phyloP scores from a whole-genome alignment of 495 filamentous ascomycete genomes.

The Acidomyces sp. region DNA sequence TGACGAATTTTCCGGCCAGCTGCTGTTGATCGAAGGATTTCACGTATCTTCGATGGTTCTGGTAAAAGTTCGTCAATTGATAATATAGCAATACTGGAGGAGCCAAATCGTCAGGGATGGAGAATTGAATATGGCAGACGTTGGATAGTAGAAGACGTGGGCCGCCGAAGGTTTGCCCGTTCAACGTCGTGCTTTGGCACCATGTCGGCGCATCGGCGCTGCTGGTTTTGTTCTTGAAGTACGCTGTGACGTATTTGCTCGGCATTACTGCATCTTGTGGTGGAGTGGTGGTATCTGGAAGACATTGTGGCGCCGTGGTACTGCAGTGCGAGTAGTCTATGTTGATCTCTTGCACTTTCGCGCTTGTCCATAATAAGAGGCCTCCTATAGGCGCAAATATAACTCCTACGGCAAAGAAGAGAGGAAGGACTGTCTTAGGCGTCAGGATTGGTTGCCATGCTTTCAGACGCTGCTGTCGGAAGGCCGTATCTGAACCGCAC shows the following conservation, averaged over 20 bases:
- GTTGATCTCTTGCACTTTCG: constrained; percentile 70
- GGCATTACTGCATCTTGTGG: constrained; percentile 34
- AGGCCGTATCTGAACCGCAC: constrained; percentile 59
- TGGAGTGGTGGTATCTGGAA: constrained; percentile 15
- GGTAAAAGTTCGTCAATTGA: constrained; percentile 93
- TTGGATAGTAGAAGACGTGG: constrained; percentile 11
- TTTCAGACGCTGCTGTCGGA: constrained; percentile 81
- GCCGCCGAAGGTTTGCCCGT: constrained; percentile 12
- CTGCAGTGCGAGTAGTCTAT: constrained; percentile 81
- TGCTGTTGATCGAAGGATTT: constrained; percentile 74
- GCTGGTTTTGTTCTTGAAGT: constrained; percentile 46
- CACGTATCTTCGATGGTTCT: constrained; percentile 95
- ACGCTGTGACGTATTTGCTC: constrained; percentile 40
- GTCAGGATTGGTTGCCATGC: constrained; percentile 95
- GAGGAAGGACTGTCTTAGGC: constrained; percentile 78
- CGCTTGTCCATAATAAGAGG: constrained; percentile 68
- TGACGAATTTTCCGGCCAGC: constrained; percentile 57
- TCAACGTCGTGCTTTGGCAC: constrained; percentile 24
- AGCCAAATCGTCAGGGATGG: constrained; percentile 60
- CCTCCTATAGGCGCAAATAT: constrained; percentile 84
- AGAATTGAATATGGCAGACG: constrained; percentile 58
- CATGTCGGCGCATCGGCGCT: constrained; percentile 28
- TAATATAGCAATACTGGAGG: constrained; percentile 87
- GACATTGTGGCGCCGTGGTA: constrained; percentile 32
- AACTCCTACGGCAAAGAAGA: constrained; percentile 76